Percentiles rank a stretch among this genome's conserved stretches.
These are phyloP conservation scores for Cladophialophora immunda DNA, from an alignment of 2,329 filamentous ascomycete species.

Conservation along the genomic window DNA sequence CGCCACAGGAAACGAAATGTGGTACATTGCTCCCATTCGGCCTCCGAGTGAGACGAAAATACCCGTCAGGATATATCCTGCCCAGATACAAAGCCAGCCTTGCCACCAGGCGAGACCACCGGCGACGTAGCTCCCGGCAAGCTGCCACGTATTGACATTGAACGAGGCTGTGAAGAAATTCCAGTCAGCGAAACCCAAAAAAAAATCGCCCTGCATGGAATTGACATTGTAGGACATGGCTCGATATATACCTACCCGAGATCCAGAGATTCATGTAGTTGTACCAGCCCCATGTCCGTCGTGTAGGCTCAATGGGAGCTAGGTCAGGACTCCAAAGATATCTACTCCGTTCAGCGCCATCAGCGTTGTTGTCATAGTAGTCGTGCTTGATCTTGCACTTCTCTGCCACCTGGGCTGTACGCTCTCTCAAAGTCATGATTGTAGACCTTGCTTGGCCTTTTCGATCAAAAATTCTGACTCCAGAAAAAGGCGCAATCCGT, in stretches of 20 bases:
- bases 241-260: conserved; percentile 12
- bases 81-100: conserved; percentile 79
- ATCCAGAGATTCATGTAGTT: conserved; percentile 65
- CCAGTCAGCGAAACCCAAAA: not conserved
- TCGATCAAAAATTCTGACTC: not conserved
- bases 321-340: conserved; percentile 44
- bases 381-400: conserved; percentile 21
- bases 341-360: conserved; percentile 4
- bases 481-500: not conserved
- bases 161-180: conserved; percentile 41
- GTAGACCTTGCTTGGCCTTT: not conserved
- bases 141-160: conserved; percentile 57
- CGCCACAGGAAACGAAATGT: conserved; percentile 49
- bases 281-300: conserved; percentile 84
- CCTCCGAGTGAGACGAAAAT: conserved; percentile 53
- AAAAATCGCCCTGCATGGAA: not conserved
- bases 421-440: conserved; percentile 11
- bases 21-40: conserved; percentile 54
- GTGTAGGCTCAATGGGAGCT: conserved; percentile 73
- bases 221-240: not conserved
- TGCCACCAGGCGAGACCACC: conserved; percentile 67
- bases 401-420: conserved; percentile 7
- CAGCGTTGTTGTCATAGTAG: conserved; percentile 3
- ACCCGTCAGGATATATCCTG: conserved; percentile 45
- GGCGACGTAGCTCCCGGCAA: conserved; percentile 68